Base-by-base conservation (phyloP, 2,329 filamentous ascomycete species). In the Colletotrichum tamarilloi region DNA sequence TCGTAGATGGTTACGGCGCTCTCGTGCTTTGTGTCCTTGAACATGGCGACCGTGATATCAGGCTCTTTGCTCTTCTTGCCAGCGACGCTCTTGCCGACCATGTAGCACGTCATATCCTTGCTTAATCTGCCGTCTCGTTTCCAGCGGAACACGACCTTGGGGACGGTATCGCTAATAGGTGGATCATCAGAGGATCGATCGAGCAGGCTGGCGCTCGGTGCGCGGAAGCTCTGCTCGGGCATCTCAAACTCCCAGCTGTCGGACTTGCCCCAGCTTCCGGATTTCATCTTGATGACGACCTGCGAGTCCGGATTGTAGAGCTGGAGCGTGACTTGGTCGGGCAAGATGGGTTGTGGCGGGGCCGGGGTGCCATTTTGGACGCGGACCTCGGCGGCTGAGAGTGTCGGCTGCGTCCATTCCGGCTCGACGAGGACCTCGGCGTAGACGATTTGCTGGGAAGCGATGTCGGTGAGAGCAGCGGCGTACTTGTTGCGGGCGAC, bases 221-320 rank as follows among this genome's bases (percentile, higher is more conserved):
- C 87, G 35, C 93, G 90, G 81, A 99, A 99, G 30, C 92, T 93
- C 73, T 92, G 92, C 79, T 95, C 91, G 0, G 97, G 97, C 83
- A 99, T 92, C 81, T 96, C 94, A 82, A 99, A 98, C 76, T 97
- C 94, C 92, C 96, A 99, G 67, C 90, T 90, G 65, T 95, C 91
- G 16, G 91, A 92, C 73, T 91, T 92, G 74, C 93, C 95, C 93
- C 95, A 97, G 74, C 92, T 92, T 42, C 93, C 92, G 53, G 92
- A 88, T 77, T 93, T 91, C 78, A 92, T 89, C 77, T 89, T 91
- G 46, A 98, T 89, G 1, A 87, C 78, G 24, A 98, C 86, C 77
- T 93, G 89, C 82, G 97, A 95, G 81, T 98, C 96, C 0, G 97
- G 97, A 80, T 98, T 97, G 87, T 98, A 98, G 3, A 99, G 91